Base-by-base conservation (phyloP, 1,139 yeast genomes). In the Saccharomyces pastorianus region DNA sequence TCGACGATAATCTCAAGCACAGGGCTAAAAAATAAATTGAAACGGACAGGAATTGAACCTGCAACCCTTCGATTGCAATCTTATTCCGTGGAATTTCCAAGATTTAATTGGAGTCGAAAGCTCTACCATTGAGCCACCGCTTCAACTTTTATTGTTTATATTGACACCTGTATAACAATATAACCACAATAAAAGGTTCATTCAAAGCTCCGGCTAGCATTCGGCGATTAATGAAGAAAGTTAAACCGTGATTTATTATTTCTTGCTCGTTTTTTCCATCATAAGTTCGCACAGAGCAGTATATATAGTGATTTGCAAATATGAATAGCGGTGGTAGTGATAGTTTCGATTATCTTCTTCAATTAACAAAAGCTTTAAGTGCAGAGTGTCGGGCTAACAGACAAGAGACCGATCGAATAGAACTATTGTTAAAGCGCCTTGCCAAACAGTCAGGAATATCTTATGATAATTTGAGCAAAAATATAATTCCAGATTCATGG, bases 121-220 rank as follows among this genome's bases (percentile, higher is more conserved):
- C 89, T 84, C 90, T 84, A 83, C 90, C 90, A 84, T 84, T 84
- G 90, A 84, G 90, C 89, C 88, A 84, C 88, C 85, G 88, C 89
- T 82, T 82, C 88, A 59, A 57, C 50, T 51, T 49, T 46, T 55
- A 49, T 44, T 54, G 51, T 23, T 23, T 23, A 23, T 23, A 1
- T 23, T 23, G 25, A 23, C 25, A 23, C 25, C 25, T 23, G 25
- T 23, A 23, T 23, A 11, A 51, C 34, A 13, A 14, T 8, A 26
- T 26, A 26, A 26, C 28, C 2, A 26, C 25, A 23, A 23, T 23
- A 23, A 23, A 23, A 23, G 25, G 25, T 23, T 23, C 25, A 7
- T 26, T 6, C 28, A 14, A 32, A 32, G 6, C 8, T 4, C 17
- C 17, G 38, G 17, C 38, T n/a, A 17, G 17, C 17, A n/a, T 6